Evolutionary conservation across 345 rosid genomes (phyloP), one percentile per base, ranked within the genome.

Genomic region (Gynandropsis gynandra): DNA sequence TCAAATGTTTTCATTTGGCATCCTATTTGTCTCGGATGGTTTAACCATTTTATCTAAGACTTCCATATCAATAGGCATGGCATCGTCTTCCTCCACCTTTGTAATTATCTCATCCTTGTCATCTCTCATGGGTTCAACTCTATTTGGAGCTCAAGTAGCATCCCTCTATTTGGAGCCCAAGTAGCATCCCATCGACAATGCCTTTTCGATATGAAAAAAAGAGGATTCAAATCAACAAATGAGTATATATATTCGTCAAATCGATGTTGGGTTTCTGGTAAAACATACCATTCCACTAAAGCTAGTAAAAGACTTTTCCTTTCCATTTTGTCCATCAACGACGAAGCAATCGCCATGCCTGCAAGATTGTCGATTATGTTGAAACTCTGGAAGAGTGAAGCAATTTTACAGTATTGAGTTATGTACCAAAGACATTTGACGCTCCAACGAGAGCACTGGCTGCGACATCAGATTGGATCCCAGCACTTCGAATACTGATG

Each of bases 361-460:
- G 76, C 39, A 57, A 54, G 13, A 7, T n/a, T 36, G n/a, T n/a
- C n/a, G n/a, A n/a, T n/a, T n/a, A n/a, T n/a, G n/a, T n/a, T n/a
- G n/a, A n/a, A n/a, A n/a, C n/a, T n/a, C n/a, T n/a, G n/a, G n/a
- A n/a, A n/a, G n/a, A n/a, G n/a, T n/a, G n/a, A n/a, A n/a, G n/a
- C n/a, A n/a, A n/a, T n/a, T n/a, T n/a, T n/a, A 36, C 37, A 35
- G 20, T 19, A 40, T 29, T 36, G 1, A 56, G 36, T n/a, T 2
- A 50, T 69, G 54, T 58, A 92, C 97, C 99, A 57, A 92, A 72
- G 69, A 92, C 99, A 54, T 92, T 92, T 62, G 99, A 72, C 47
- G 95, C 95, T 63, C 97, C 99, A 64, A 92, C 99, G 36, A 92
- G 85, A 65, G 97, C 99, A 76, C 99, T 92, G 34, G 99, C 97